Base-by-base conservation (phyloP, 23 red algal genomes). In the Gracilaria vermiculophylla region DNA sequence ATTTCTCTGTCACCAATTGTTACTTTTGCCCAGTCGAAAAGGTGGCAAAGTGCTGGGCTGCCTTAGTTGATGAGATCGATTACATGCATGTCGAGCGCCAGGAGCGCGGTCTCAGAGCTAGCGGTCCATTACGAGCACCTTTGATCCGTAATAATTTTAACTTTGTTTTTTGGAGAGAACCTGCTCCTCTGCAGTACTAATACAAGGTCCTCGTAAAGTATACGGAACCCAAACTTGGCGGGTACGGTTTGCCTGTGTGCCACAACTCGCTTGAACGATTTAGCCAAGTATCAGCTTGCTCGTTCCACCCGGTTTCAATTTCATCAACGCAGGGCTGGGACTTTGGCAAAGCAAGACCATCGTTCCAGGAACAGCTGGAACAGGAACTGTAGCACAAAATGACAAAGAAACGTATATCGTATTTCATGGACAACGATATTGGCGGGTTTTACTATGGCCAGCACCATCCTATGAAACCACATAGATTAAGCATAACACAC, bases 381-480 rank as follows among this genome's bases (percentile, higher is more conserved):
- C n/a, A n/a, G n/a, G n/a, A 27, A 73, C 49, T 58, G 37, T 41
- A 17, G 19, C 37, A 17, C 42, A 80, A 61, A 44, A 82, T 82
- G 85, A 33, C 83, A 40, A 85, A 83, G 44, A 85, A 62, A 39
- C 80, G 94, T 25, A 91, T 97, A 34, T 80, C 89, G 51, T 97
- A 97, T 79, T 97, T 97, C 81, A 89, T 97, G 94, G 94, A 97
- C 89, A 88, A 78, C 53, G 91, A 98, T 66, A 87, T 98, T 21
- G 96, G 96, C n/a, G 93, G 93, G 66, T 95, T 93, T 69, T 98
- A 98, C 79, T 98, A 98, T 41, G 93, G 92, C 24, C 96, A 98
- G 67, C 84, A 95, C 54, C 96, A 98, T 54, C 96, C 96, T 3
- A 98, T 98, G 96, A 98, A 98, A 73, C 96, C 96, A 43, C 92